phyloP scores from a whole-genome alignment of 1,284 basidiomycete species.

The Anthracocystis setariae region DNA sequence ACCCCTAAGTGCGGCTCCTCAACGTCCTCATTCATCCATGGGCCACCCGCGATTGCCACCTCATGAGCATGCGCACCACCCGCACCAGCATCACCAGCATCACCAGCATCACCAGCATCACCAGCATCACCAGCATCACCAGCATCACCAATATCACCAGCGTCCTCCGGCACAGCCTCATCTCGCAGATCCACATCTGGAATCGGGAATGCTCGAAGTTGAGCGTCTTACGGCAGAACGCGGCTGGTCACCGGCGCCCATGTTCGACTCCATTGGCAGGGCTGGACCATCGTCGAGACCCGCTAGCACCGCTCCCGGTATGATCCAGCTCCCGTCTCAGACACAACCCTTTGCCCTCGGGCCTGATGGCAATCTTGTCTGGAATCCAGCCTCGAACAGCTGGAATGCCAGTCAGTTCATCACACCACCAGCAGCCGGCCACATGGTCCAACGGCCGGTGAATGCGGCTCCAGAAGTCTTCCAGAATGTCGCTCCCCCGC shows the following conservation, averaged over 20 bases:
- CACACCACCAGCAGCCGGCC: slow-evolving; percentile 18
- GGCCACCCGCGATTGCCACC: slow-evolving; percentile 20
- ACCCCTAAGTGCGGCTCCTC: slow-evolving; percentile 16
- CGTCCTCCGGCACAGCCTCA: background rate
- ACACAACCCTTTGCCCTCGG: slow-evolving; percentile 35
- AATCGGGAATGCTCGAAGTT: slow-evolving; percentile 36
- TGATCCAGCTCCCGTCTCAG: slow-evolving; percentile 42
- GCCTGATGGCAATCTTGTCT: slow-evolving; percentile 29
- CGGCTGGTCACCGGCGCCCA: slow-evolving; percentile 60
- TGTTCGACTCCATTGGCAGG: slow-evolving; percentile 7
- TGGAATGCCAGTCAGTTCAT: slow-evolving; percentile 45
- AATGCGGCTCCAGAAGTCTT: slow-evolving; percentile 52
- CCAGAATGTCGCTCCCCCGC: slow-evolving; percentile 19
- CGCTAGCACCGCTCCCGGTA: slow-evolving; percentile 46
- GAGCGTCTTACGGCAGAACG: slow-evolving; percentile 50
- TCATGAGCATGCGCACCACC: slow-evolving; percentile 9
- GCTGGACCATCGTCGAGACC: slow-evolving; percentile 25
- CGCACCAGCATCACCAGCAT: slow-evolving; percentile 15
- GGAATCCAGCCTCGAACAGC: slow-evolving; percentile 33
- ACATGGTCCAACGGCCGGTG: slow-evolving; percentile 31
- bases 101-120: slow-evolving; percentile 1
- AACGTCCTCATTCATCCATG: slow-evolving; percentile 39
- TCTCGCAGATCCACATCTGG: slow-evolving; percentile 19
- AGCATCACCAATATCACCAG: slow-evolving; percentile 4
- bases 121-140: slow-evolving; percentile 13